Evolutionary conservation across 2,329 filamentous ascomycete genomes (phyloP).

Genomic region (Amylocarpus encephaloides): DNA sequence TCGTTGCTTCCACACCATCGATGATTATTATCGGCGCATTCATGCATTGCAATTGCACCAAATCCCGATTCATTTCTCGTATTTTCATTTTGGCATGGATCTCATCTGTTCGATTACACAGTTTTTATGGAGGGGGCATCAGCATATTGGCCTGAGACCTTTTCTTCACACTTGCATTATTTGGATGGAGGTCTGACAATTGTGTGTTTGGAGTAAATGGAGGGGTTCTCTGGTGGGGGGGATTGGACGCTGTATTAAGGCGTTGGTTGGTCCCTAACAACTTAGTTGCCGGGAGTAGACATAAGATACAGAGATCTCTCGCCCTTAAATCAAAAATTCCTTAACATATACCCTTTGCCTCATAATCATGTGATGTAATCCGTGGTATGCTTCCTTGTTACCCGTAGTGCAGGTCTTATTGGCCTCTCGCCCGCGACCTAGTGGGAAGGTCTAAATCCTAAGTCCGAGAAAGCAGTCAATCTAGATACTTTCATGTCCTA

Average conservation of each 20-base stretch:
- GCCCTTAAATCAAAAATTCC: constrained; percentile 34
- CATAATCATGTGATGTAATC: no score
- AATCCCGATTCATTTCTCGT: constrained; percentile 17
- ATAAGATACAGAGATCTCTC: constrained; percentile 51
- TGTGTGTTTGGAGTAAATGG: constrained; percentile 15
- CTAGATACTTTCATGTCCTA: no score
- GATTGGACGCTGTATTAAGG: constrained; percentile 10
- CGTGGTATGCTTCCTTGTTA: no score
- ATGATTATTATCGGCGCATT: not conserved
- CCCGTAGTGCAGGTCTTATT: no score
- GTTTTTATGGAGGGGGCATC: constrained; percentile 10
- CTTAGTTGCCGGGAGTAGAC: constrained; percentile 28
- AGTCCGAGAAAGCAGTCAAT: no score
- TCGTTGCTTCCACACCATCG: constrained; percentile 1
- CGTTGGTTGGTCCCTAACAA: constrained; percentile 5
- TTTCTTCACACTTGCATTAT: constrained; percentile 3
- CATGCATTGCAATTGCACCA: constrained; percentile 5
- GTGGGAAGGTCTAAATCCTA: no score
- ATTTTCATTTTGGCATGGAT: constrained; percentile 17
- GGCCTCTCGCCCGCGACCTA: no score
- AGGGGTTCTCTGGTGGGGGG: constrained; percentile 6
- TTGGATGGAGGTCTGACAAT: constrained; percentile 1
- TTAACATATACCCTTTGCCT: no score
- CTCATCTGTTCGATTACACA: constrained; percentile 13
- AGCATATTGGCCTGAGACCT: constrained; percentile 12